Conservation (phyloP, 2,329 filamentous ascomycete species). For the Fusarium solani-melongenae region DNA sequence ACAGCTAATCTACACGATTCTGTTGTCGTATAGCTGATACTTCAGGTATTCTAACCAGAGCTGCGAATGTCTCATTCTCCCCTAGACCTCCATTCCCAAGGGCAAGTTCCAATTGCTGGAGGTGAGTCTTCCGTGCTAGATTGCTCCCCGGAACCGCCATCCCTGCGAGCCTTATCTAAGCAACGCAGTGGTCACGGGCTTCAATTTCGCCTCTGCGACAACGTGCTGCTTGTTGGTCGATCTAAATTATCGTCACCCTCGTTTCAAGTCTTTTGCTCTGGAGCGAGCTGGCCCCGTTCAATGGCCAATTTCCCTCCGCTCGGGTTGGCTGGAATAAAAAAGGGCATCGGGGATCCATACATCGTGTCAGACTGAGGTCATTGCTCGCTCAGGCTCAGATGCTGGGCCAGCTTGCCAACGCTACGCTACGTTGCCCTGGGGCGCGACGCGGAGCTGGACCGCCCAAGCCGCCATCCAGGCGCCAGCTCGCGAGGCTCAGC, state of each 20-base stretch:
- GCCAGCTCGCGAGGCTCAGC: constrained; percentile 14
- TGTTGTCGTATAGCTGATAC: not conserved
- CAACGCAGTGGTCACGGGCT: not conserved
- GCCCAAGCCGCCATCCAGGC: constrained; percentile 8
- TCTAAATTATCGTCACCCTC: constrained; percentile 30
- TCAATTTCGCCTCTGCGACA: not conserved
- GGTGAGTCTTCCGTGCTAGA: not conserved
- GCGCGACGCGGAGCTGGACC: constrained; percentile 18
- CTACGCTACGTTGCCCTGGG: constrained; percentile 12
- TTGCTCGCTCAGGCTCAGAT: constrained; percentile 36
- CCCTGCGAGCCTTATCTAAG: constrained; percentile 6
- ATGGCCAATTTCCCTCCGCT: constrained; percentile 32
- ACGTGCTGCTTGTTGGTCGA: constrained; percentile 29
- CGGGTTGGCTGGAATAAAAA: constrained; percentile 28
- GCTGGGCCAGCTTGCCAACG: constrained; percentile 23
- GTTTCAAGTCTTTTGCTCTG: constrained; percentile 30
- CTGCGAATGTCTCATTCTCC: not conserved
- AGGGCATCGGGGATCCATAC: constrained; percentile 33
- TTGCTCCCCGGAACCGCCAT: not conserved
- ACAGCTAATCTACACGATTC: not conserved
- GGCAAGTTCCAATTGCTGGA: not conserved
- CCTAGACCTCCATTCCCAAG: not conserved
- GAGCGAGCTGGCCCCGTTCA: constrained; percentile 13
- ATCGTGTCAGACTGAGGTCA: constrained; percentile 43
- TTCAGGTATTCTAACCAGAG: not conserved